Evolutionary conservation across 768 basidiomycete species (phyloP), one percentile per base, ranked within the genome.

Genomic region (Plicaturopsis crispa): DNA sequence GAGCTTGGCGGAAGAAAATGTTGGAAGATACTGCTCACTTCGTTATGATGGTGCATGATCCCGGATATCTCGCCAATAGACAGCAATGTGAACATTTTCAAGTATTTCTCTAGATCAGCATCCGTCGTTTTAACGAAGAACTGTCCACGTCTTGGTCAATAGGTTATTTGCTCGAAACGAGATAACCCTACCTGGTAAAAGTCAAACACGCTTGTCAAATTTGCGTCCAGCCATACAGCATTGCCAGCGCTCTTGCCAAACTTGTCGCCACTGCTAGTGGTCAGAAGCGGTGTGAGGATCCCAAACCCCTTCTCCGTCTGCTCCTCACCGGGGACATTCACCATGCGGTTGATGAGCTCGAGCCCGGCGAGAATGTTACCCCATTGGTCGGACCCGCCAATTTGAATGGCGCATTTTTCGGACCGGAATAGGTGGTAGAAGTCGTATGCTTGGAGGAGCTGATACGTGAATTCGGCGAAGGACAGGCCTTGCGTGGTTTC

Each of bases 391-490:
- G 91, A 93, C 7, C 96, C 96, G 35, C 96, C 96, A 30, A 98
- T 63, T 59, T 99, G 96, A 31, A 96, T 74, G 11, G 75, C 73
- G 58, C 94, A 97, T 4, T 67, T 68, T 37, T 73, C 66, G 16
- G 70, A 56, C 46, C 69, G 67, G 55, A 84, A 63, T 6, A 99
- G 70, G 48, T 80, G 67, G 47, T 83, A 74, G 61, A 96, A 99
- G 61, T 99, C 96, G 61, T 92, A 88, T 8, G 91, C 96, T 63
- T 99, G 96, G 19, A 99, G 72, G 17, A 99, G 77, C 53, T 99
- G 96, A 57, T 99, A 99, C 3, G 88, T 80, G 62, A 99, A 98
- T 56, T 99, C 96, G 14, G 93, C 91, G 65, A 94, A 99, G n/a
- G 93, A 96, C 44, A 98, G 82, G 32, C 94, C 94, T 49, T 80